Percentiles rank a stretch among this genome's conserved stretches.
phyloP scores from a whole-genome alignment of 139 green algal species.

The Volvox reticuliferus region DNA sequence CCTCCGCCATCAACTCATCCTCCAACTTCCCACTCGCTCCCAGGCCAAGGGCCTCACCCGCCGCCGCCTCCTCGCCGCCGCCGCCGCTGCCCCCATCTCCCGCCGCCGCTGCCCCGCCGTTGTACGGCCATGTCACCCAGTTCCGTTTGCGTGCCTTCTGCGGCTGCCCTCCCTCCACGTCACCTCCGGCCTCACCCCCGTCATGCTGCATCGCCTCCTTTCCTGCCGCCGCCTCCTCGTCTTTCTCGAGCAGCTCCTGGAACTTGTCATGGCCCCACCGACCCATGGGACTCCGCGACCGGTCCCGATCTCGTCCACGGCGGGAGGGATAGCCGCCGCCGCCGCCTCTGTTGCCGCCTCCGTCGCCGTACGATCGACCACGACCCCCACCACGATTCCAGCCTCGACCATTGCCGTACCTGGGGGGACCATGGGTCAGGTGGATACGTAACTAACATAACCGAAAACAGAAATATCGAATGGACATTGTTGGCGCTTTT shows the following conservation, averaged over 20 bases:
- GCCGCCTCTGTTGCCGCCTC: neutral
- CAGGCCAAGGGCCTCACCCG: neutral
- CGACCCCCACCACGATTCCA: neutral
- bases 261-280: constrained; percentile 38
- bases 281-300: constrained; percentile 23
- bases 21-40: neutral
- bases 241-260: neutral
- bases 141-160: neutral
- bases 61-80: neutral
- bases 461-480: no score
- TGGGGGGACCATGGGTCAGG: neutral
- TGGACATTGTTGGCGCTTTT: no score
- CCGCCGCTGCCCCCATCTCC: neutral
- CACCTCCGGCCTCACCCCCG: neutral
- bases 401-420: neutral
- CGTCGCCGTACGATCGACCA: neutral
- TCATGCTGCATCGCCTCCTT: neutral
- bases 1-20: constrained; percentile 33
- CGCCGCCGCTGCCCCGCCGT: neutral
- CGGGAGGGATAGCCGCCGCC: neutral
- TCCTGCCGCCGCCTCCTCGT: neutral
- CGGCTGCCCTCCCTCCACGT: neutral
- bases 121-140: neutral
- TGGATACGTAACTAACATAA: no score
- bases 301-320: neutral